phyloP scores from a whole-genome alignment of 2,329 filamentous ascomycete genomes.

The Fusarium coicis region DNA sequence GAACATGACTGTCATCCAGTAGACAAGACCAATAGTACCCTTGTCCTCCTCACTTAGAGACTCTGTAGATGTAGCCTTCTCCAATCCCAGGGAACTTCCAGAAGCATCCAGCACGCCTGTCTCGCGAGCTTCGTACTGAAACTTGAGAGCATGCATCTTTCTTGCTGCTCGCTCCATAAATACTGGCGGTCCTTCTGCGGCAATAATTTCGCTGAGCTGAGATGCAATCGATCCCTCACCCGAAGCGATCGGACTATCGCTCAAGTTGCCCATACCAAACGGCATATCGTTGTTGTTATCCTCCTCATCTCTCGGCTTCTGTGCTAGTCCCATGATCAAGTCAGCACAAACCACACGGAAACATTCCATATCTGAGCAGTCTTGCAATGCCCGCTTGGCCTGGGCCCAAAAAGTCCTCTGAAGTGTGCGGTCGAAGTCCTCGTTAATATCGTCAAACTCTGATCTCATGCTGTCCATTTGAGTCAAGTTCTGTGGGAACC shows the following conservation, averaged over 20 bases:
- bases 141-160: slow-evolving; percentile 54
- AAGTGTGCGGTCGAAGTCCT: slow-evolving; percentile 53
- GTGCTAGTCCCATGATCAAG: slow-evolving; percentile 53
- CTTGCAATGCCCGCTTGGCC: slow-evolving; percentile 50
- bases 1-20: slow-evolving; percentile 70
- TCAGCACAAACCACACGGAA: slow-evolving; percentile 55
- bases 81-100: slow-evolving; percentile 41
- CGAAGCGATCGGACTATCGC: slow-evolving; percentile 31
- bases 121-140: slow-evolving; percentile 47
- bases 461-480: slow-evolving; percentile 40
- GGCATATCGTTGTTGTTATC: slow-evolving; percentile 31
- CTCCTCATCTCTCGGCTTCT: slow-evolving; percentile 48
- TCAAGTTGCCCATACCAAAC: slow-evolving; percentile 30
- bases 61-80: slow-evolving; percentile 37
- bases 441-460: slow-evolving; percentile 42
- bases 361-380: slow-evolving; percentile 53
- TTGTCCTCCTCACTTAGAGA: slow-evolving; percentile 47
- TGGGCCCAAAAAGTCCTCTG: slow-evolving; percentile 54
- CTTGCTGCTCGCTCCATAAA: slow-evolving; percentile 52
- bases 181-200: slow-evolving; percentile 44
- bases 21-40: slow-evolving; percentile 64
- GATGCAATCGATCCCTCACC: slow-evolving; percentile 43
- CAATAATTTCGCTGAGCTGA: slow-evolving; percentile 48
- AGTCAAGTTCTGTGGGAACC: slow-evolving; percentile 37
- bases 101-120: slow-evolving; percentile 41